phyloP scores from a whole-genome alignment of 495 filamentous ascomycete genomes.

The Hypomontagnella submonticulosa region DNA sequence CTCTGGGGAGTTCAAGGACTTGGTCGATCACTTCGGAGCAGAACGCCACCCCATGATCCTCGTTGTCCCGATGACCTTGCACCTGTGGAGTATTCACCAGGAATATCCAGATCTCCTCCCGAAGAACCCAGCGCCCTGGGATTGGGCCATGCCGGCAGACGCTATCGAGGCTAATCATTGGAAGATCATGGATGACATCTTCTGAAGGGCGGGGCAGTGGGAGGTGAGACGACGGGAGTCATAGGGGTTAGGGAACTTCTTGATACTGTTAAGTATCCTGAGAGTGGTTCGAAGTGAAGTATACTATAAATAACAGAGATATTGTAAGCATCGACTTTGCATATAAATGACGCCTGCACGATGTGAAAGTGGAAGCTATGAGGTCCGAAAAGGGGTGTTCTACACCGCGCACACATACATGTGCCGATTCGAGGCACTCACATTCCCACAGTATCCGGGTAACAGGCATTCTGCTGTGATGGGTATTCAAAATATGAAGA shows the following conservation, averaged over 20 bases:
- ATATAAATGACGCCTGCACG: too few species aligned
- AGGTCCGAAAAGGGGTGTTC: too few species aligned
- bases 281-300: too few species aligned
- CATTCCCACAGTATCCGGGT: too few species aligned
- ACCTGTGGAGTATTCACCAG: slow-evolving; percentile 37
- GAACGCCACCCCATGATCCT: slow-evolving; percentile 40
- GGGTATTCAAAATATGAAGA: too few species aligned
- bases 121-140: slow-evolving; percentile 39
- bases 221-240: not conserved
- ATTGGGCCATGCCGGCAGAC: slow-evolving; percentile 38
- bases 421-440: too few species aligned
- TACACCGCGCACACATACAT: too few species aligned
- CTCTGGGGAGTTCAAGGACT: slow-evolving; percentile 25
- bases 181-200: slow-evolving; percentile 34
- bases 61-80: slow-evolving; percentile 34
- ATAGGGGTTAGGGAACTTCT: not conserved
- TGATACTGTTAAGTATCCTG: not conserved
- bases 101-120: slow-evolving; percentile 40
- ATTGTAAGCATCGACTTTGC: too few species aligned
- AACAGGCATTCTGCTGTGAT: too few species aligned
- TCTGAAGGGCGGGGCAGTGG: slow-evolving; percentile 4
- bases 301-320: too few species aligned
- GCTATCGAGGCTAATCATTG: slow-evolving; percentile 39
- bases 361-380: too few species aligned
- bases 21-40: slow-evolving; percentile 35